Conservation (phyloP, 345 rosid species). For the Ceriops tagal region DNA sequence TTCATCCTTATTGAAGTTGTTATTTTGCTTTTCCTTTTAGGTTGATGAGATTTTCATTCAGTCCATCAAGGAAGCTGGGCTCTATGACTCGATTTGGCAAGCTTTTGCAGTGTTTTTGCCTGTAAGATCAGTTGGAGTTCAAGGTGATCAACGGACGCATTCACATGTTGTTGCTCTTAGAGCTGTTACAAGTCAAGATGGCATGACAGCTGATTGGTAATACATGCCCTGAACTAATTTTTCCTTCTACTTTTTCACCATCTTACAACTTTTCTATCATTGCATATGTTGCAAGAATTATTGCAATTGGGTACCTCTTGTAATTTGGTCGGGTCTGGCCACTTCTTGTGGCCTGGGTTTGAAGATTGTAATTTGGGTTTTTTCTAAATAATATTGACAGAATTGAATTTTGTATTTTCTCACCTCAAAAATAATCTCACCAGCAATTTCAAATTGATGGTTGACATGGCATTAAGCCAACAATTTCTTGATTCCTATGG, state of each 20-base stretch:
- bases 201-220: conserved; percentile 99
- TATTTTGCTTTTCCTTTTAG: conserved; percentile 29
- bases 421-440: background rate
- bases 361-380: no score
- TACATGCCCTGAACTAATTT: conserved; percentile 5
- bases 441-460: background rate
- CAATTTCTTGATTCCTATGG: no score
- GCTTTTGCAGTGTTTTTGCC: conserved; percentile 98
- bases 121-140: conserved; percentile 92
- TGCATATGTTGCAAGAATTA: no score
- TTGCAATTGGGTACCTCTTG: no score
- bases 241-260: background rate
- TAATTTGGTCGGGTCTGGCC: no score
- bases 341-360: no score
- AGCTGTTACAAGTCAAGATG: conserved; percentile 99
- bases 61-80: conserved; percentile 92
- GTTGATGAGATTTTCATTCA: conserved; percentile 98
- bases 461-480: background rate
- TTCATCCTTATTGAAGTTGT: background rate
- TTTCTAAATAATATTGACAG: no score
- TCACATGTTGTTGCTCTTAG: conserved; percentile 98
- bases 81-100: conserved; percentile 95
- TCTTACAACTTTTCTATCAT: background rate
- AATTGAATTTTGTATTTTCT: conserved; percentile 1
- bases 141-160: conserved; percentile 99